Percentiles rank a stretch among this genome's conserved stretches.
Conservation (phyloP, 768 basidiomycete species). For the Hydnum rufescens region DNA sequence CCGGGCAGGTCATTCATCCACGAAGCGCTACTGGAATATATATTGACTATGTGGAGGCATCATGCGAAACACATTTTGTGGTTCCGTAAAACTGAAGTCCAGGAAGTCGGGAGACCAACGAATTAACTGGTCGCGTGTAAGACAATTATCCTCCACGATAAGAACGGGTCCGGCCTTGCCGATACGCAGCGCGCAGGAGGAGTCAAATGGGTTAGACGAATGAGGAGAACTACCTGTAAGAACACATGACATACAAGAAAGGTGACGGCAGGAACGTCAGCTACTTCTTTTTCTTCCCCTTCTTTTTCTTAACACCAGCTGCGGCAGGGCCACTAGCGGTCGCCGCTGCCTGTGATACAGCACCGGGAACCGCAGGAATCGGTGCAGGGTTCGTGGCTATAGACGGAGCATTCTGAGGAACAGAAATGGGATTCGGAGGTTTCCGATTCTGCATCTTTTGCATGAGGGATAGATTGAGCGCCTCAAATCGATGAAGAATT, state of each 20-base stretch:
- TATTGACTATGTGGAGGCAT: too few relatives aligned
- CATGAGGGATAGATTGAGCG: constrained; percentile 70
- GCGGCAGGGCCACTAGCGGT: not conserved
- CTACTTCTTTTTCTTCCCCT: not conserved
- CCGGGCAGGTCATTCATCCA: too few relatives aligned
- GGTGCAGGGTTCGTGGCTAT: not conserved
- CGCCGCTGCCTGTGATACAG: not conserved
- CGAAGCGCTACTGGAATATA: too few relatives aligned
- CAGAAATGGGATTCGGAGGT: not conserved
- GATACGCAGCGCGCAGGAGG: not conserved
- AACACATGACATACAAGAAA: not conserved
- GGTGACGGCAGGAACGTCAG: not conserved
- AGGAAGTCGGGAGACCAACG: too few relatives aligned
- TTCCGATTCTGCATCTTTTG: constrained; percentile 61
- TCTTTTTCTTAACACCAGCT: not conserved
- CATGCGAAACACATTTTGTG: too few relatives aligned
- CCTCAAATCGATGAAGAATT: constrained; percentile 91
- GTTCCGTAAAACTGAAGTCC: too few relatives aligned
- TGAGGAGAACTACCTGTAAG: not conserved
- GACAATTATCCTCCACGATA: not conserved
- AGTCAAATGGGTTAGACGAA: not conserved
- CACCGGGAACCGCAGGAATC: not conserved
- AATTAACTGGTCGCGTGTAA: too few relatives aligned
- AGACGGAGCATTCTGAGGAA: not conserved
- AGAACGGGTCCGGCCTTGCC: not conserved